phyloP scores from a whole-genome alignment of 371 early-diverging fungal genomes.

The Gilbertella persicaria region DNA sequence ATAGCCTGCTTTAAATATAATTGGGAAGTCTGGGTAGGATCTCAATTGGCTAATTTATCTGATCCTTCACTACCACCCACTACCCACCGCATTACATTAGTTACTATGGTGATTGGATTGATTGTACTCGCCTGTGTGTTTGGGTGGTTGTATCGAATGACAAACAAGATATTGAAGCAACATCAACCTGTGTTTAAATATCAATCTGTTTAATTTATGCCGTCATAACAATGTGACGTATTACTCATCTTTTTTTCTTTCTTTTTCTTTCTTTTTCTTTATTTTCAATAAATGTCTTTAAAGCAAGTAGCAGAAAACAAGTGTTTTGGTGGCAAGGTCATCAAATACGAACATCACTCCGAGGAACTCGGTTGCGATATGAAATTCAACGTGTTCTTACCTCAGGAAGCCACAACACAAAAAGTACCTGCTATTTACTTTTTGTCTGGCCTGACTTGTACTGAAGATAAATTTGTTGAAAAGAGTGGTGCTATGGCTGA shows the following conservation, averaged over 20 bases:
- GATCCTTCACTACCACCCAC: slow-evolving; percentile 34
- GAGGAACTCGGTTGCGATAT: slow-evolving; percentile 65
- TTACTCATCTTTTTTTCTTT: slow-evolving; percentile 2
- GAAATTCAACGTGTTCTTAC: slow-evolving; percentile 79
- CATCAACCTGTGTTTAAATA: too few relatives aligned
- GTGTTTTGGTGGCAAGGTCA: slow-evolving; percentile 68
- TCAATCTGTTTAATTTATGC: too few relatives aligned
- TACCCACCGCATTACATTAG: slow-evolving; percentile 26
- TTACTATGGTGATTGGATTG: slow-evolving; percentile 24
- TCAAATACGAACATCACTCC: slow-evolving; percentile 75
- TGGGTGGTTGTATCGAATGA: slow-evolving; percentile 3
- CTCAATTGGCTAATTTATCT: slow-evolving; percentile 37
- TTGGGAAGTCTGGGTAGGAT: slow-evolving; percentile 46
- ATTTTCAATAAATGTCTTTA: slow-evolving; percentile 11
- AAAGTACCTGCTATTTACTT: slow-evolving; percentile 71
- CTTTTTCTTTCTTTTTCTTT: not conserved
- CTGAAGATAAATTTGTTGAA: slow-evolving; percentile 84
- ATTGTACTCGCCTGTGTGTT: not conserved
- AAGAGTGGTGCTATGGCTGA: slow-evolving; percentile 79
- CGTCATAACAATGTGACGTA: too few relatives aligned
- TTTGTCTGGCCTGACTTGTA: slow-evolving; percentile 77
- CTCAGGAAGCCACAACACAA: slow-evolving; percentile 47
- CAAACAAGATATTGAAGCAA: too few relatives aligned
- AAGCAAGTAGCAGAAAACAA: slow-evolving; percentile 46
- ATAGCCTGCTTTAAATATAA: slow-evolving; percentile 30